phyloP scores from a whole-genome alignment of 345 rosid genomes.

The Citrus glauca region DNA sequence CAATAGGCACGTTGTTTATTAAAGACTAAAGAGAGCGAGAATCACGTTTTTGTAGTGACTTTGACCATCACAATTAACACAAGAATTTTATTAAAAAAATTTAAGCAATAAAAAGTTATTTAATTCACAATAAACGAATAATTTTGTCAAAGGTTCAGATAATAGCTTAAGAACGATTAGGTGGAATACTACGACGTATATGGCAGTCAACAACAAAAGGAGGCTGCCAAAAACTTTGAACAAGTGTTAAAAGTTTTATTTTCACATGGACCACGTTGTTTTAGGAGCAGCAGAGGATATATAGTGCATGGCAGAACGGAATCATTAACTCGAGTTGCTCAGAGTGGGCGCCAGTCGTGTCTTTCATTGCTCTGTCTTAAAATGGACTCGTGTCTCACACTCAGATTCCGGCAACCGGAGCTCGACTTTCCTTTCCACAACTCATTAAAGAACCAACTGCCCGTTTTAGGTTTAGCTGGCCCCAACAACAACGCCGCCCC shows the following conservation, averaged over 20 bases:
- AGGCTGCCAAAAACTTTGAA: background rate
- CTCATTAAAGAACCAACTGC: slow-evolving; percentile 4
- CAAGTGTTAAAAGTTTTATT: background rate
- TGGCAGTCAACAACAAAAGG: background rate
- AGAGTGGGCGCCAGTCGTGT: background rate
- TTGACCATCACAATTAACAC: background rate
- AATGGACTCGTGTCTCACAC: slow-evolving; percentile 32
- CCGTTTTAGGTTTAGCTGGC: background rate
- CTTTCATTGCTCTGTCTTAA: background rate
- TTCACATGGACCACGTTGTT: background rate
- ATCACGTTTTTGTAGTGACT: background rate
- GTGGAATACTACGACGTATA: too few species aligned
- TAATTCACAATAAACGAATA: too few species aligned
- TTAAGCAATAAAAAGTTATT: too few species aligned
- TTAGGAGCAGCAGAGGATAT: too few species aligned
- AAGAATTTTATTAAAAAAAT: too few species aligned
- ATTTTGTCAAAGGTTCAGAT: too few species aligned
- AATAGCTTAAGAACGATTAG: too few species aligned
- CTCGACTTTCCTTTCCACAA: slow-evolving; percentile 5
- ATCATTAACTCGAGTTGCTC: background rate
- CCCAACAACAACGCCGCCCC: background rate
- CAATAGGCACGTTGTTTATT: background rate
- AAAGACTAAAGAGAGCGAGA: background rate
- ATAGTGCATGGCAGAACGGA: background rate
- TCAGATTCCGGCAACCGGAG: slow-evolving; percentile 13